Evolutionary conservation across 805 yeast species (phyloP).

Genomic region (Yamadazyma akitaensis): DNA sequence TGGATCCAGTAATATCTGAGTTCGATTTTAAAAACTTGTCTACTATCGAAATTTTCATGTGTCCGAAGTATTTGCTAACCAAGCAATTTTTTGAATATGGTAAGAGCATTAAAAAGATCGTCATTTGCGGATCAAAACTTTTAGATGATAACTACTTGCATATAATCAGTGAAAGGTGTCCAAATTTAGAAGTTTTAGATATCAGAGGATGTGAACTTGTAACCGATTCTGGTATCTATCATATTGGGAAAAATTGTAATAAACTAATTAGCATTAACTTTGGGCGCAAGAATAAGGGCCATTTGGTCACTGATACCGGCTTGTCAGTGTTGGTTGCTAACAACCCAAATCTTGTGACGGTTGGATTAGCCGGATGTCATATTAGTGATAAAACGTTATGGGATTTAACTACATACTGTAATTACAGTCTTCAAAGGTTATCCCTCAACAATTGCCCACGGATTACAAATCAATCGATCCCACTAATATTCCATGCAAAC

Average conservation of each 20-base stretch:
- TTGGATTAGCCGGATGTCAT: slow-evolving; percentile 87
- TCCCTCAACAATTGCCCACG: slow-evolving; percentile 71
- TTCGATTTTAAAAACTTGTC: slow-evolving; percentile 48
- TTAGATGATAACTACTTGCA: slow-evolving; percentile 60
- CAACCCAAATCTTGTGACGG: slow-evolving; percentile 54
- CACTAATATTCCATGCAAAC: slow-evolving; percentile 43
- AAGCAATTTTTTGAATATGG: slow-evolving; percentile 24
- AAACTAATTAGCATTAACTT: slow-evolving; percentile 61
- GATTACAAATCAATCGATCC: slow-evolving; percentile 57
- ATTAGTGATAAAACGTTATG: slow-evolving; percentile 75
- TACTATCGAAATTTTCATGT: slow-evolving; percentile 79
- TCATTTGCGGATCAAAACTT: slow-evolving; percentile 67
- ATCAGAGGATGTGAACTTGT: slow-evolving; percentile 80
- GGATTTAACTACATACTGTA: slow-evolving; percentile 63
- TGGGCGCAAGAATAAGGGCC: slow-evolving; percentile 73
- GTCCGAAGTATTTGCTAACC: slow-evolving; percentile 66
- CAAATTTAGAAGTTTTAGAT: slow-evolving; percentile 63
- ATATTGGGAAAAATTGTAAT: slow-evolving; percentile 60
- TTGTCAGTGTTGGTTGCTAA: slow-evolving; percentile 54
- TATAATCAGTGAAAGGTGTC: slow-evolving; percentile 51
- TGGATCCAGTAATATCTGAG: slow-evolving; percentile 38
- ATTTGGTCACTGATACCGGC: slow-evolving; percentile 67
- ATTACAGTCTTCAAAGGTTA: slow-evolving; percentile 54
- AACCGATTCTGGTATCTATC: slow-evolving; percentile 70
- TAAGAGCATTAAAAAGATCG: slow-evolving; percentile 38